Base-by-base conservation (phyloP, 1,284 basidiomycete genomes). In the Fomes fomentarius region DNA sequence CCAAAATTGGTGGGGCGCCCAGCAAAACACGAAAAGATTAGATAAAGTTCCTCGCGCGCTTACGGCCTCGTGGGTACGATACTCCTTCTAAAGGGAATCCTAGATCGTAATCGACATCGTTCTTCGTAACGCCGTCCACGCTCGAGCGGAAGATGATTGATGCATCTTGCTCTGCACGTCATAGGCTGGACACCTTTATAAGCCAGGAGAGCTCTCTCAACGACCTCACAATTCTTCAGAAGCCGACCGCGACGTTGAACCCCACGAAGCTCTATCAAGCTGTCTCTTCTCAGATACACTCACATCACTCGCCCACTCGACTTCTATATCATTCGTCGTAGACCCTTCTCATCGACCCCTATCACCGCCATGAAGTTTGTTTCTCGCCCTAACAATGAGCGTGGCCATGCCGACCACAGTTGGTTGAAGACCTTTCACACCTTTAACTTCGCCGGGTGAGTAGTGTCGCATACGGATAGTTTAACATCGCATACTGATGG, bases 391-490 rank as follows among this genome's bases (percentile, higher is more conserved):
- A 91, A 83, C 63, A 66, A 84, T 52, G 83, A 88, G 43, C 81
- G 94, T 38, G 93, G 93, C 8, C 74, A 89, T 50, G 90, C 89
- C 12, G 84, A 96, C 69, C 93, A 94, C 64, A 85, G 85, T 21
- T 98, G 94, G 94, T 77, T 98, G 44, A 95, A 94, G 79, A 89
- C 89, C 0, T 93, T 94, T 78, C 91, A 94, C 63, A 90, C 92
- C 0, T 95, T 93, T 70, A 84, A 85, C 7, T 95, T 96, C 66
- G 89, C 93, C 1, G 73, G 72, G 87, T 88, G 67, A 47, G 84
- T 11, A n/a, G n/a, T 11, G 2, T 2, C 12, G 7, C 17, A 8
- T 35, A 0, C n/a, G n/a, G n/a, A n/a, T n/a, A n/a, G n/a, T n/a
- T n/a, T n/a, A n/a, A n/a, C n/a, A n/a, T n/a, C n/a, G n/a, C n/a